Percentiles rank a stretch among this genome's conserved stretches.
phyloP scores from a whole-genome alignment of 2,329 filamentous ascomycete genomes.

The Macrophomina pseudophaseolina region DNA sequence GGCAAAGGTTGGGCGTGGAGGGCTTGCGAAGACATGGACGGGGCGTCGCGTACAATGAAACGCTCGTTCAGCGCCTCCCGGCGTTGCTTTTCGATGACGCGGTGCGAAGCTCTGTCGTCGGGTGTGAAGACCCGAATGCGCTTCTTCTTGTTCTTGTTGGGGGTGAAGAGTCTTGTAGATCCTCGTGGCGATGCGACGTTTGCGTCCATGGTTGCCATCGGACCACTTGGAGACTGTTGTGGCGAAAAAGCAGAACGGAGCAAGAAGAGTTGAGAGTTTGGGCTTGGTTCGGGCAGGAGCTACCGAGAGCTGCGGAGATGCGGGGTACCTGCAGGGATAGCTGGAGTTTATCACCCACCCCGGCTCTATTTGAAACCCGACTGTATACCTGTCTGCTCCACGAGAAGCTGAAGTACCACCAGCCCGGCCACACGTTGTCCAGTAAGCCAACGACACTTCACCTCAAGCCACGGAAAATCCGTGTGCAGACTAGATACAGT shows the following conservation, averaged over 20 bases:
- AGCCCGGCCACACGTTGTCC: too few species aligned
- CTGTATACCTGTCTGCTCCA: too few species aligned
- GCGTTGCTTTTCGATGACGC: slow-evolving; percentile 33
- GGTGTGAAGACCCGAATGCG: slow-evolving; percentile 33
- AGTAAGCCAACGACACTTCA: too few species aligned
- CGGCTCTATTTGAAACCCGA: too few species aligned
- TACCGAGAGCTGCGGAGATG: slow-evolving; percentile 3
- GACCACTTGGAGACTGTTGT: not conserved
- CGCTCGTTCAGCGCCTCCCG: slow-evolving; percentile 34
- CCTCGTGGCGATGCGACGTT: not conserved
- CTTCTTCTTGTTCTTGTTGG: slow-evolving; percentile 30
- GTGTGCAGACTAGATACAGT: too few species aligned
- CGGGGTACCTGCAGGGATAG: slow-evolving; percentile 1
- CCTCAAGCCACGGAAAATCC: too few species aligned
- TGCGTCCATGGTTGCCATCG: not conserved
- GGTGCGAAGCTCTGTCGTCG: slow-evolving; percentile 33
- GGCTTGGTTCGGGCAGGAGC: not conserved
- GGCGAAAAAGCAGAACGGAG: not conserved
- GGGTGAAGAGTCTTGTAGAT: not conserved
- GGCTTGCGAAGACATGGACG: too few species aligned
- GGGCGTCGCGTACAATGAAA: slow-evolving; percentile 30
- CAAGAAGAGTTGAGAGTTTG: not conserved
- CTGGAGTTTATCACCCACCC: not conserved
- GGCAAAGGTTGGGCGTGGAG: too few species aligned
- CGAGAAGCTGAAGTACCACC: too few species aligned